Conservation (phyloP, 2,329 filamentous ascomycete genomes). For the Aspergillus spinulosporus region DNA sequence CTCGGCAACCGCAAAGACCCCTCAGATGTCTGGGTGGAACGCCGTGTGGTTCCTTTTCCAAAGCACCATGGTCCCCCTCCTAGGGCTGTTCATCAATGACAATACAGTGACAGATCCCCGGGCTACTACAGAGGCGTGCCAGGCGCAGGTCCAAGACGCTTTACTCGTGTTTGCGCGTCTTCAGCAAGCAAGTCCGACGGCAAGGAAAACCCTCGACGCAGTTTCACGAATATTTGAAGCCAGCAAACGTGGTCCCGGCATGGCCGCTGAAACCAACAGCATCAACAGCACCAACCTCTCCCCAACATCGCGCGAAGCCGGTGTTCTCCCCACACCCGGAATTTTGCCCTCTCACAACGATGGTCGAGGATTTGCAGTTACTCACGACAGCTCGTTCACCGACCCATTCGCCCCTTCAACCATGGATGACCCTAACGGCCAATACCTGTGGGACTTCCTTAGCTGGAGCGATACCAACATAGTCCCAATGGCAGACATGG, state of each 20-base stretch:
- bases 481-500: conserved; percentile 31
- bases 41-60: conserved; percentile 81
- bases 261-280: conserved; percentile 18
- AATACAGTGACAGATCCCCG: conserved; percentile 58
- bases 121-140: conserved; percentile 51
- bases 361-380: conserved; percentile 19
- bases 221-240: conserved; percentile 66
- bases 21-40: conserved; percentile 78
- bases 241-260: conserved; percentile 34
- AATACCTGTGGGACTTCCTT: conserved; percentile 41
- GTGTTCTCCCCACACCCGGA: conserved; percentile 14
- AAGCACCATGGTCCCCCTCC: conserved; percentile 74
- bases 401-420: conserved; percentile 29
- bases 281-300: conserved; percentile 18
- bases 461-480: conserved; percentile 40
- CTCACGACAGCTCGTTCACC: conserved; percentile 25
- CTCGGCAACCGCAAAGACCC: conserved; percentile 66
- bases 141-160: conserved; percentile 58
- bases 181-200: conserved; percentile 65
- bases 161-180: conserved; percentile 49
- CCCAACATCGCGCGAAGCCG: conserved; percentile 9
- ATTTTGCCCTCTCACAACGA: conserved; percentile 21
- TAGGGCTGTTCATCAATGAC: conserved; percentile 63
- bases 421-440: conserved; percentile 31
- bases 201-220: conserved; percentile 63